A percentile compares a stretch with the other conserved stretches of the same genome.
Conservation (phyloP, 2,329 filamentous ascomycete species). For the Fusarium guadeloupense region DNA sequence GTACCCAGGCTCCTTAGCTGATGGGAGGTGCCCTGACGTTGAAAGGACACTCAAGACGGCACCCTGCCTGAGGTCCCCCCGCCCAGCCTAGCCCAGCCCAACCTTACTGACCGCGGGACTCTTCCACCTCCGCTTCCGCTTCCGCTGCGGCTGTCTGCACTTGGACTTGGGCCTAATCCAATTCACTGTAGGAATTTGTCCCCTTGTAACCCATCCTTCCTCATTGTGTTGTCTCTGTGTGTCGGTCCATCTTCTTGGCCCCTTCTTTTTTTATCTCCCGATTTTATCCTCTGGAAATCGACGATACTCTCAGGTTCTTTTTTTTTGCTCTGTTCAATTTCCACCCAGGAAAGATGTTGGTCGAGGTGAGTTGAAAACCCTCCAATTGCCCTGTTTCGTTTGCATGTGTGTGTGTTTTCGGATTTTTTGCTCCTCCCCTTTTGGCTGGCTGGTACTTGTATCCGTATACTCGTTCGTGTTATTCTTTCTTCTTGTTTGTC, state of each 20-base stretch:
- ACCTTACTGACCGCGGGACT: slow-evolving; percentile 16
- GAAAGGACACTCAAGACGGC: background rate
- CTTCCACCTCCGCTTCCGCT: slow-evolving; percentile 18
- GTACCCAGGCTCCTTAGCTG: background rate
- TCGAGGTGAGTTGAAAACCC: slow-evolving; percentile 48
- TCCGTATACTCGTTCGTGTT: slow-evolving; percentile 10
- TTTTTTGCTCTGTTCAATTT: slow-evolving; percentile 19
- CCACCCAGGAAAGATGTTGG: slow-evolving; percentile 46
- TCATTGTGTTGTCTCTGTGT: slow-evolving; percentile 13
- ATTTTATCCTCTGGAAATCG: slow-evolving; percentile 8
- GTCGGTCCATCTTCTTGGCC: slow-evolving; percentile 28
- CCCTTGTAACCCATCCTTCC: slow-evolving; percentile 33
- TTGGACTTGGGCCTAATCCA: slow-evolving; percentile 13
- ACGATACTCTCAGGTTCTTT: background rate
- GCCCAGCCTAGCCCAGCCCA: slow-evolving; percentile 25
- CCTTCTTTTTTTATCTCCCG: slow-evolving; percentile 11
- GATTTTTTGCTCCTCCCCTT: slow-evolving; percentile 18
- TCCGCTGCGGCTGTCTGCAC: slow-evolving; percentile 30
- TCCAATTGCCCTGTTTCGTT: slow-evolving; percentile 14
- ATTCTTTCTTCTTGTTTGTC: slow-evolving; percentile 1
- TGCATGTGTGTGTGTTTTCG: slow-evolving; percentile 9
- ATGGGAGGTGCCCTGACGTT: background rate
- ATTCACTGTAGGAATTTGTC: slow-evolving; percentile 36
- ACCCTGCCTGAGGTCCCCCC: slow-evolving; percentile 7
- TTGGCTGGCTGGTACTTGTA: background rate